phyloP scores from a whole-genome alignment of 352 stramenopile species.

The Pythium rhizo-oryzae region DNA sequence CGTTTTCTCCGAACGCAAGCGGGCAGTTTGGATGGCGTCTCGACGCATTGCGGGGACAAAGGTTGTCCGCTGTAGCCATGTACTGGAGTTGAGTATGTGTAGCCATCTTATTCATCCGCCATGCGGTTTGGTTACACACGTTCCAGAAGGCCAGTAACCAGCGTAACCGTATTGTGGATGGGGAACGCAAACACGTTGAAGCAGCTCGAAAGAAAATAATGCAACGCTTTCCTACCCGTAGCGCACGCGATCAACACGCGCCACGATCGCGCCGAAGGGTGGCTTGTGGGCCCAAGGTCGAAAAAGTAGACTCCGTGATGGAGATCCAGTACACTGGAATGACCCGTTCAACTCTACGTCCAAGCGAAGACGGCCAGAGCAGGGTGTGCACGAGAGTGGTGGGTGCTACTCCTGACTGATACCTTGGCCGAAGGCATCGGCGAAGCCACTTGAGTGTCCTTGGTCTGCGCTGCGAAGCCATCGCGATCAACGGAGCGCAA shows the following conservation, averaged over 20 bases:
- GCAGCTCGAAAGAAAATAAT: neutral
- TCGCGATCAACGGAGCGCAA: neutral
- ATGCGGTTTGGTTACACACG: constrained; percentile 19
- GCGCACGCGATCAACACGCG: neutral
- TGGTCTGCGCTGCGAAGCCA: neutral
- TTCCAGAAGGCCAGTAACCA: constrained; percentile 15
- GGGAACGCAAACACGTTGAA: neutral
- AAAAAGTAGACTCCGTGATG: neutral
- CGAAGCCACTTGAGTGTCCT: neutral
- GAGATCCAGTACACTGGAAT: neutral
- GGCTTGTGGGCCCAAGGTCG: neutral
- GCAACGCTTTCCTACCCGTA: neutral
- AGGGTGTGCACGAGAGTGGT: neutral
- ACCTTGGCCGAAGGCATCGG: neutral
- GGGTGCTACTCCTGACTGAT: neutral
- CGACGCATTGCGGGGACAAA: neutral
- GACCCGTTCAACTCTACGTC: neutral
- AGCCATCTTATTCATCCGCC: constrained; percentile 29
- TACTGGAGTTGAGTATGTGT: constrained; percentile 26
- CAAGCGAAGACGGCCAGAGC: no score
- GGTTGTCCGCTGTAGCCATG: constrained; percentile 14
- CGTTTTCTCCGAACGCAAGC: neutral
- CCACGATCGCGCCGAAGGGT: neutral
- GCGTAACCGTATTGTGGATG: no score
- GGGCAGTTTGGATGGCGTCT: neutral